Percentiles rank a stretch among this genome's conserved stretches.
Conservation (phyloP, 1,284 basidiomycete genomes). For the Leucoagaricus sp. region DNA sequence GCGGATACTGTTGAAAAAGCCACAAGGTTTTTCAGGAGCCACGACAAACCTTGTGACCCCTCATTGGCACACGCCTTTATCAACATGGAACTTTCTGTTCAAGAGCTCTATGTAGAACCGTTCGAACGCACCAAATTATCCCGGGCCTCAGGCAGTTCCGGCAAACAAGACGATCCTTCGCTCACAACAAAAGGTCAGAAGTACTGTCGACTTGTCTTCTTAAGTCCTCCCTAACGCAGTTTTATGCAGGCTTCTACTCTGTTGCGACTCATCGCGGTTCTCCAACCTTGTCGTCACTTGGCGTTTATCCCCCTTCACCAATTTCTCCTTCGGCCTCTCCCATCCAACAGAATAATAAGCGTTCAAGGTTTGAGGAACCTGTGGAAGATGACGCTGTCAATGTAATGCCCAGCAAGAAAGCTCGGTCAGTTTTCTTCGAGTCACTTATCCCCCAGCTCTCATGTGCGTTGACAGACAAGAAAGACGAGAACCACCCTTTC, state of each 20-base stretch:
- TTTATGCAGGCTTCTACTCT: background rate
- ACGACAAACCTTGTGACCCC: background rate
- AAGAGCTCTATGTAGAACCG: background rate
- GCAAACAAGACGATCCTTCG: background rate
- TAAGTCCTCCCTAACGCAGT: background rate
- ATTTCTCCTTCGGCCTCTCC: background rate
- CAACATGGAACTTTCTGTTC: background rate
- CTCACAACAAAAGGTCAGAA: too few relatives aligned
- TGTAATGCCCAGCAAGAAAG: background rate
- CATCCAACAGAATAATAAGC: background rate
- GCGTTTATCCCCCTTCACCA: background rate
- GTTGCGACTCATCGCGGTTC: too few relatives aligned
- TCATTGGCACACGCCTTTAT: background rate
- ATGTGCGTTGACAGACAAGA: too few relatives aligned
- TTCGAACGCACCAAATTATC: background rate
- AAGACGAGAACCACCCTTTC: background rate
- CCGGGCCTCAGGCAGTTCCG: background rate
- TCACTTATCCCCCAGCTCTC: background rate
- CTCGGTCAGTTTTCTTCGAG: background rate
- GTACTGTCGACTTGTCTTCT: too few relatives aligned
- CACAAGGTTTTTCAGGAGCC: constrained; percentile 31
- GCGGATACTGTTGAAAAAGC: constrained; percentile 43
- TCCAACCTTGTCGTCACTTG: too few relatives aligned
- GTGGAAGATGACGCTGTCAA: background rate
- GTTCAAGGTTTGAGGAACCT: background rate